These are phyloP conservation scores for Fusarium denticulatum DNA, from an alignment of 2,329 filamentous ascomycete species.

Conservation along the genomic window DNA sequence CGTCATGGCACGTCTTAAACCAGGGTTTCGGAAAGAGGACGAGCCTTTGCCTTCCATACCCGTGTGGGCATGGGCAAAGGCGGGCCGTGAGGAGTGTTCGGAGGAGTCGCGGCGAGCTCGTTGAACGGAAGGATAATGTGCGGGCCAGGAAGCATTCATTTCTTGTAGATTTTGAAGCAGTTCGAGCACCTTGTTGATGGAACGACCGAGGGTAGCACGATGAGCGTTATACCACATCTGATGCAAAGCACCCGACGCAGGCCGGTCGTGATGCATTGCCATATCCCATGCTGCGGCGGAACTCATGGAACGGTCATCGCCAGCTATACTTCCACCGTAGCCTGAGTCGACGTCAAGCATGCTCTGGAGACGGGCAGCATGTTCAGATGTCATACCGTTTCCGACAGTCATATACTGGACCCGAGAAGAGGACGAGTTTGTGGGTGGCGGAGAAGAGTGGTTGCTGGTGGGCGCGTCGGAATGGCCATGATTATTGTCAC, in stretches of 20 bases:
- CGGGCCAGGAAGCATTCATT: constrained; percentile 92
- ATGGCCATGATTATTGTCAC: constrained; percentile 37
- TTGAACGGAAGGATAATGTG: constrained; percentile 90
- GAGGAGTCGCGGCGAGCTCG: constrained; percentile 60
- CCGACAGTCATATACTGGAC: constrained; percentile 91
- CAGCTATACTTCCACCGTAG: constrained; percentile 83
- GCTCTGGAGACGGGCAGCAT: constrained; percentile 81
- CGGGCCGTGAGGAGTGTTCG: constrained; percentile 65
- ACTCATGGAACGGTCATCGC: constrained; percentile 65
- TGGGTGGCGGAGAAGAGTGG: constrained; percentile 40
- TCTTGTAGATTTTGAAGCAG: constrained; percentile 84
- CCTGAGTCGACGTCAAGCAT: constrained; percentile 90
- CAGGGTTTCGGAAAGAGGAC: constrained; percentile 56
- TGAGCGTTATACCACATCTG: constrained; percentile 97
- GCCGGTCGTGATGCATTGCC: constrained; percentile 53
- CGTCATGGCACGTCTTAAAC: constrained; percentile 76
- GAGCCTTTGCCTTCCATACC: constrained; percentile 60
- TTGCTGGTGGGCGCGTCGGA: constrained; percentile 40
- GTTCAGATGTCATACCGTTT: constrained; percentile 80
- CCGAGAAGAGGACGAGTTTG: constrained; percentile 42
- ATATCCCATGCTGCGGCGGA: constrained; percentile 58
- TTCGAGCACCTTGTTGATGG: constrained; percentile 88
- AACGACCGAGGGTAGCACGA: constrained; percentile 83
- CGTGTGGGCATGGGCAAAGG: constrained; percentile 71
- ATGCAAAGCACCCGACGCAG: constrained; percentile 83